Evolutionary conservation across 2,329 filamentous ascomycete species (phyloP), one percentile per base, ranked within the genome.

Genomic region (Aspergillus melleus): DNA sequence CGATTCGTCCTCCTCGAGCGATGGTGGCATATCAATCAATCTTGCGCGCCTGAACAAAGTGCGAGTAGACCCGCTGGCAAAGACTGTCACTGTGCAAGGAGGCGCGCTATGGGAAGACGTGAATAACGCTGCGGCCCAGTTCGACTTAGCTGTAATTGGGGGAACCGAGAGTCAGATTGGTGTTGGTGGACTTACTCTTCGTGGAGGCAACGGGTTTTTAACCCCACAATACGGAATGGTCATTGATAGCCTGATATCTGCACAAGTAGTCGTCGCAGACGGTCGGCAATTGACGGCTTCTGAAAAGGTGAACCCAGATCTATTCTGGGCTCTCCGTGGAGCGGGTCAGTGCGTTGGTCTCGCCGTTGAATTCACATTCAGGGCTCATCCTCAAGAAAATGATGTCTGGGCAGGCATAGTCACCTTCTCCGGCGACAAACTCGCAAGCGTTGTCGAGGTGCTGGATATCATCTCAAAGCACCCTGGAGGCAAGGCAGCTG

Each of bases 151-250:
- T 2, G 84, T 83, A 2, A 82, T 86, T 1, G 84, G 84, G 8
- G 84, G 85, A 5, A 86, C 84, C 0, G 82, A 86, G 6, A 82
- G 81, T 26, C 82, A 87, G 59, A 86, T 83, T 2, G 85, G 86
- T 3, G 82, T 87, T 8, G 85, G 83, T 4, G 86, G 83, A 0
- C 72, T 86, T n/a, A 79, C 81, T 1, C 68, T 86, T 0, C 82
- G 83, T 2, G 84, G 84, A 32, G 85, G 85, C 2, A 84, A 83
- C 64, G 84, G 86, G 0, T 80, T 81, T 67, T 72, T 88, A 11
- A 80, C 77, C 14, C 80, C 82, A 2, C 74, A 75, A 26, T 72
- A 84, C 57, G 87, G 86, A 0, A 74, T 87, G 4, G 76, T 75
- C 1, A 79, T 83, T 54, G 82, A 83, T 67, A 77, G 79, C 60